Conservation (phyloP, 352 stramenopile species). For the Globisporangium emineosum region DNA sequence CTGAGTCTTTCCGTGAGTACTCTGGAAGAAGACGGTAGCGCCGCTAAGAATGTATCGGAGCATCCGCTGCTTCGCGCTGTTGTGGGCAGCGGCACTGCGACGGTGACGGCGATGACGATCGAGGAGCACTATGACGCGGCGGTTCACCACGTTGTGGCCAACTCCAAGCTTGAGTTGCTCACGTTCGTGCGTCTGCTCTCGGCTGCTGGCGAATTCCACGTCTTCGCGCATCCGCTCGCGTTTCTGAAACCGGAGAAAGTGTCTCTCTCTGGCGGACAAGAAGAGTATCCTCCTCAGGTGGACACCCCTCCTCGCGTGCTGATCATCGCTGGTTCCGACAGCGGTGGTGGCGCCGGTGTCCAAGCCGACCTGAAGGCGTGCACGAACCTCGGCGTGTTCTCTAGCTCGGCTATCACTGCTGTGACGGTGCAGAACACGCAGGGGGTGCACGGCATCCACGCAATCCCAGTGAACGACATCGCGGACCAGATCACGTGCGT, state of each 20-base stretch:
- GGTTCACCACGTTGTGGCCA: slow-evolving; percentile 1
- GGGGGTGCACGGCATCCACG: slow-evolving; percentile 49
- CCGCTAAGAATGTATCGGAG: not conserved
- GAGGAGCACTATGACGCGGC: slow-evolving; percentile 11
- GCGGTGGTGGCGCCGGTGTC: slow-evolving; percentile 86
- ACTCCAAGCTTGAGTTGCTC: slow-evolving; percentile 21
- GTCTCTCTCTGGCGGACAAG: not conserved
- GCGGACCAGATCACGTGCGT: slow-evolving; percentile 82
- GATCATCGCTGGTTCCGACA: slow-evolving; percentile 93
- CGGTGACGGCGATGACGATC: not conserved
- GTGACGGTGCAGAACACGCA: slow-evolving; percentile 89
- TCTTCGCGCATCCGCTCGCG: slow-evolving; percentile 11
- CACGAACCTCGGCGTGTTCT: slow-evolving; percentile 77
- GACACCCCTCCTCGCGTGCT: slow-evolving; percentile 51
- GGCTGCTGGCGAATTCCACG: slow-evolving; percentile 8
- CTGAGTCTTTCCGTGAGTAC: not conserved
- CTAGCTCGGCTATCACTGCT: slow-evolving; percentile 87
- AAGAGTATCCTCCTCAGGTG: not conserved
- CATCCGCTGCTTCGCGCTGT: slow-evolving; percentile 17
- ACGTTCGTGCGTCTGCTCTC: slow-evolving; percentile 25
- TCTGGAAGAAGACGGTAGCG: not conserved
- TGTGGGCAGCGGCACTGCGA: slow-evolving; percentile 5
- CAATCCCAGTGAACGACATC: slow-evolving; percentile 63
- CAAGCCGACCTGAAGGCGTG: slow-evolving; percentile 94
- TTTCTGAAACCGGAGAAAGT: not conserved